These are phyloP conservation scores for Penicillium coprophilum DNA, from an alignment of 495 filamentous ascomycete genomes.

Conservation along the genomic window DNA sequence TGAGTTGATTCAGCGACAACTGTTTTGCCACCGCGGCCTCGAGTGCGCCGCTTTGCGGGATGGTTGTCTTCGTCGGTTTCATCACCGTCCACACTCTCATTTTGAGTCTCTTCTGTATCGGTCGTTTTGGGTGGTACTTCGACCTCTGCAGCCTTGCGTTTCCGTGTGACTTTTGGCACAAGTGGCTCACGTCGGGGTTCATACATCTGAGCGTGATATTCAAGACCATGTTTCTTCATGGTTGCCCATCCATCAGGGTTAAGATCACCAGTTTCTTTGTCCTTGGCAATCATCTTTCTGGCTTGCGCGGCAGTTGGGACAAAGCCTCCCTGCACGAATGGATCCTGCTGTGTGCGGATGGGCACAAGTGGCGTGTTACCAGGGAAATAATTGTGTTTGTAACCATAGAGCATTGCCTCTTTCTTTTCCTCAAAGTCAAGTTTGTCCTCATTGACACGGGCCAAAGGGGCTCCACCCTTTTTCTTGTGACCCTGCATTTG, in stretches of 20 bases:
- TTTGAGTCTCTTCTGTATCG: slow-evolving; percentile 32
- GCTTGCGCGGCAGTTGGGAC: slow-evolving; percentile 43
- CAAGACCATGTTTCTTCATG: slow-evolving; percentile 34
- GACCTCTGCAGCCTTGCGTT: slow-evolving; percentile 46
- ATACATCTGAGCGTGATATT: slow-evolving; percentile 38
- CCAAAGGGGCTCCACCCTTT: slow-evolving; percentile 20
- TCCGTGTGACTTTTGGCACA: slow-evolving; percentile 50
- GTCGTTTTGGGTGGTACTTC: slow-evolving; percentile 32
- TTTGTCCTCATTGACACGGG: slow-evolving; percentile 18
- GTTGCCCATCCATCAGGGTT: slow-evolving; percentile 45
- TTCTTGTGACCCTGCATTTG: slow-evolving; percentile 21
- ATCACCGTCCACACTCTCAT: slow-evolving; percentile 27
- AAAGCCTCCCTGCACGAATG: slow-evolving; percentile 47
- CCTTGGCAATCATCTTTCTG: slow-evolving; percentile 41
- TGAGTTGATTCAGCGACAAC: slow-evolving; percentile 28
- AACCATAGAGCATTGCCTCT: slow-evolving; percentile 45
- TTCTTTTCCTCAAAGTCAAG: slow-evolving; percentile 42
- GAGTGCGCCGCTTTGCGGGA: slow-evolving; percentile 37
- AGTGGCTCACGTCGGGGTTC: slow-evolving; percentile 54
- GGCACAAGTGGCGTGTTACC: slow-evolving; percentile 10
- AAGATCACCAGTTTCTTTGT: slow-evolving; percentile 29
- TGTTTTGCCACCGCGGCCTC: slow-evolving; percentile 32
- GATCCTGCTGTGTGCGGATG: slow-evolving; percentile 36
- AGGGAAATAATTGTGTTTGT: slow-evolving; percentile 33
- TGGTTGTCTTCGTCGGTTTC: slow-evolving; percentile 36